Conservation (phyloP, 2,329 filamentous ascomycete species). For the Monilinia polystroma region DNA sequence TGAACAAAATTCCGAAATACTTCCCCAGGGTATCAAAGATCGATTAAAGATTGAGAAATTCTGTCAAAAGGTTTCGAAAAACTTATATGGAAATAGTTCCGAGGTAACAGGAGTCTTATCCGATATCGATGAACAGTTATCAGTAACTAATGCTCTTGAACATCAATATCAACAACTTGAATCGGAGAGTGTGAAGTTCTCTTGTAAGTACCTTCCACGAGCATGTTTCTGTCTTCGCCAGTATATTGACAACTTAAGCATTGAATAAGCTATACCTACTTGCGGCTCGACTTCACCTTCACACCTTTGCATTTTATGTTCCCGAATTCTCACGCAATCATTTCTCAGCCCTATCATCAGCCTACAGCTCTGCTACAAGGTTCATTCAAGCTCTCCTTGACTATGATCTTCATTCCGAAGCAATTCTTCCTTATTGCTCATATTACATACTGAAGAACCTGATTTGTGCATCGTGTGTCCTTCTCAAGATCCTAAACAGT, state of each 20-base stretch:
- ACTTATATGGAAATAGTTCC: constrained; percentile 57
- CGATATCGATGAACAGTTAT: constrained; percentile 41
- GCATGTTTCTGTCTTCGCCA: background rate
- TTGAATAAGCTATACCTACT: constrained; percentile 28
- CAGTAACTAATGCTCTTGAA: constrained; percentile 46
- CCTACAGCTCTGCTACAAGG: constrained; percentile 42
- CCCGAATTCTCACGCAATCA: constrained; percentile 14
- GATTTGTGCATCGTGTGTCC: constrained; percentile 61
- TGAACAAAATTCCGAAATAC: constrained; percentile 44
- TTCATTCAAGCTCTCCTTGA: constrained; percentile 29
- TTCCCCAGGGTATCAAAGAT: constrained; percentile 52
- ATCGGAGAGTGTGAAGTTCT: constrained; percentile 18
- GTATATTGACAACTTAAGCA: constrained; percentile 22
- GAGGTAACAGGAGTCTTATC: constrained; percentile 43
- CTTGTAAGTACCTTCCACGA: constrained; percentile 5
- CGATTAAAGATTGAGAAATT: constrained; percentile 57
- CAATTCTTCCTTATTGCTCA: constrained; percentile 47
- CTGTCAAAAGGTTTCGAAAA: constrained; percentile 55
- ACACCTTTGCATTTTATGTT: constrained; percentile 32
- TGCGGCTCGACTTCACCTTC: constrained; percentile 29
- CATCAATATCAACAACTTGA: constrained; percentile 19
- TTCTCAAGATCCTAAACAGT: constrained; percentile 65
- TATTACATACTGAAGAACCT: constrained; percentile 68
- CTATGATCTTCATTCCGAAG: constrained; percentile 35
- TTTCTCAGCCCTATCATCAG: constrained; percentile 41